Evolutionary conservation across 1,284 basidiomycete species (phyloP).

Genomic region (Ceraceosorus guamensis): DNA sequence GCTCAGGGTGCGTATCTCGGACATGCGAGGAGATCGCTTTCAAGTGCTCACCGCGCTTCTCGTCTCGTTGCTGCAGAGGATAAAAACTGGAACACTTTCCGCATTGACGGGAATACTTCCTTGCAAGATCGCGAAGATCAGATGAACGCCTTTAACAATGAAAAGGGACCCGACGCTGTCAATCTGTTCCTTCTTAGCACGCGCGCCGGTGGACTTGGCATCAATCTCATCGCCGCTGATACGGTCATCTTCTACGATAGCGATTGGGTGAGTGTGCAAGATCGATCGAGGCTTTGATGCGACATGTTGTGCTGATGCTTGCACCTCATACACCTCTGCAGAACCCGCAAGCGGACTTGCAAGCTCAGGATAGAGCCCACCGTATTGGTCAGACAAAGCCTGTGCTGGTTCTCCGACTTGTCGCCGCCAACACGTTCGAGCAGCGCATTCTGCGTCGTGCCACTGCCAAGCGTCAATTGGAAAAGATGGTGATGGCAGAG

Average conservation of each 20-base stretch:
- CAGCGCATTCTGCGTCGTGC: conserved; percentile 83
- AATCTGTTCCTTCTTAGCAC: conserved; percentile 84
- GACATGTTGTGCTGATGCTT: neutral
- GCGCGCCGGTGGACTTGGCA: conserved; percentile 73
- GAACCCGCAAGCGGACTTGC: conserved; percentile 86
- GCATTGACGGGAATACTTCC: conserved; percentile 78
- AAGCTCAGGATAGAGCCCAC: conserved; percentile 91
- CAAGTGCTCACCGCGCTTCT: neutral
- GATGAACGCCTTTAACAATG: conserved; percentile 76
- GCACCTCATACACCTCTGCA: conserved; percentile 38
- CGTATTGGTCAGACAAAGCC: conserved; percentile 80
- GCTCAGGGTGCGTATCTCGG: neutral
- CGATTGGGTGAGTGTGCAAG: conserved; percentile 66
- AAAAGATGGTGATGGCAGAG: conserved; percentile 88
- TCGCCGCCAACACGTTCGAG: conserved; percentile 70
- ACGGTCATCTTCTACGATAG: conserved; percentile 65
- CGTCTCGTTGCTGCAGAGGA: conserved; percentile 44
- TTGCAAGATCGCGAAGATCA: conserved; percentile 72
- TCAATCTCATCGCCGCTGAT: conserved; percentile 87
- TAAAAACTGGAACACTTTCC: conserved; percentile 73
- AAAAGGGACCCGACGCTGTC: conserved; percentile 61
- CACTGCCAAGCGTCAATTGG: conserved; percentile 76
- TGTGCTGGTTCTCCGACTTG: conserved; percentile 66
- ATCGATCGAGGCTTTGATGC: neutral
- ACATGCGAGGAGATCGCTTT: neutral